Evolutionary conservation across 441 rosid genomes (phyloP).

Genomic region (Sinapis alba): DNA sequence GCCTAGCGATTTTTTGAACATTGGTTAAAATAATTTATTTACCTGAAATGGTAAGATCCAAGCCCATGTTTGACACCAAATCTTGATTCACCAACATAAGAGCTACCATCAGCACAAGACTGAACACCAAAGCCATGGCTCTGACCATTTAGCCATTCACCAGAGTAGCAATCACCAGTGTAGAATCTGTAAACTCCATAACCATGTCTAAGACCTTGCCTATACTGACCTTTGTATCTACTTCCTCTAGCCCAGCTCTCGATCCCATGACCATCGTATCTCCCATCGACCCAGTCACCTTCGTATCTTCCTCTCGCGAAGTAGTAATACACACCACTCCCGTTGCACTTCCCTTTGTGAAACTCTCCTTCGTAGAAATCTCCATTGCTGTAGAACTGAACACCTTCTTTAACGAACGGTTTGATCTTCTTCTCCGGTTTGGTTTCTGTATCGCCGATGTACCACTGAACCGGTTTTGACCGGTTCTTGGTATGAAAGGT

Average conservation of each 20-base stretch:
- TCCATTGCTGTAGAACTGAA: constrained; percentile 84
- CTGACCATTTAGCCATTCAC: constrained; percentile 93
- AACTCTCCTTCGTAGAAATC: constrained; percentile 94
- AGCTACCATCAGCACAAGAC: constrained; percentile 87
- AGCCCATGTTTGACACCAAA: constrained; percentile 85
- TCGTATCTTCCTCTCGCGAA: constrained; percentile 82
- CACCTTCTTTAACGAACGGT: constrained; percentile 71
- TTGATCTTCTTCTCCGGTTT: constrained; percentile 30
- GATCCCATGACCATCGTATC: constrained; percentile 83
- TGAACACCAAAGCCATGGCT: constrained; percentile 91
- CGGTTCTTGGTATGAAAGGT: constrained; percentile 39
- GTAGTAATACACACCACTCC: constrained; percentile 87
- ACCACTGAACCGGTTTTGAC: constrained; percentile 74
- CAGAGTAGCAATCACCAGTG: constrained; percentile 89
- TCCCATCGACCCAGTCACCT: constrained; percentile 94
- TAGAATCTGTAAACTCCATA: constrained; percentile 80
- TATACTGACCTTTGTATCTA: constrained; percentile 83
- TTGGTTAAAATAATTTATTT: neutral
- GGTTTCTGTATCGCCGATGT: constrained; percentile 60
- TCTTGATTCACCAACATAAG: constrained; percentile 79
- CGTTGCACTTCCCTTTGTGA: constrained; percentile 76
- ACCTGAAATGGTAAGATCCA: constrained; percentile 94
- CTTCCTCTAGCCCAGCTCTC: constrained; percentile 98
- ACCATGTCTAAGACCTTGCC: constrained; percentile 84
- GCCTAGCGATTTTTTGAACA: neutral